A percentile compares a stretch with the other conserved stretches of the same genome.
Conservation (phyloP, 192 early-diverging fungal species). For the Entomortierella chlamydospora region DNA sequence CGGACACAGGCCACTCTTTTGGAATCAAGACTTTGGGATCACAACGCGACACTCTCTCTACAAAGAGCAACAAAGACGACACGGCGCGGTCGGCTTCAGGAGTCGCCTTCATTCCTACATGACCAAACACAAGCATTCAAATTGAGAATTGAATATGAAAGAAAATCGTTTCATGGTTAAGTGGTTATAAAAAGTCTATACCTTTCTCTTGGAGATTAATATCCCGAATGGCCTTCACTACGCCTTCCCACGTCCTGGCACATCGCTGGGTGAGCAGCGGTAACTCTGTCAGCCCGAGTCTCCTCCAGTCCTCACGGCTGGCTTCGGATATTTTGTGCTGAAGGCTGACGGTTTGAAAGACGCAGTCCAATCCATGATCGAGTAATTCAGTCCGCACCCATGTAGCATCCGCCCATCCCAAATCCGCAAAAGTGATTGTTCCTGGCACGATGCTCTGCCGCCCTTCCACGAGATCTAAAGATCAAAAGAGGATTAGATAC, state of each 20-base stretch:
- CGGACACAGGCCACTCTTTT: conserved; percentile 18
- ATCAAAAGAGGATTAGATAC: neutral
- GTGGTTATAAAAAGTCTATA: neutral
- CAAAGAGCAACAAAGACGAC: conserved; percentile 22
- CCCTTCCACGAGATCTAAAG: conserved; percentile 36
- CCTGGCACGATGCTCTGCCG: conserved; percentile 28
- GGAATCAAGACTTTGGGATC: conserved; percentile 15
- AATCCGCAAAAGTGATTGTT: conserved; percentile 33
- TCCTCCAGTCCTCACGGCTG: conserved; percentile 24
- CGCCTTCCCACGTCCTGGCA: conserved; percentile 25
- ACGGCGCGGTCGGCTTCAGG: conserved; percentile 17
- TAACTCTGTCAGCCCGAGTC: conserved; percentile 19
- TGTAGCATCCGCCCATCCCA: conserved; percentile 7
- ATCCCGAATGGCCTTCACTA: conserved; percentile 26
- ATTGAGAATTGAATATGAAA: too few species aligned
- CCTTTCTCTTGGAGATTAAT: conserved; percentile 35
- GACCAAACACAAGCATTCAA: neutral
- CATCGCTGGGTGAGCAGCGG: conserved; percentile 24
- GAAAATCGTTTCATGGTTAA: too few species aligned
- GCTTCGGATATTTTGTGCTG: conserved; percentile 28
- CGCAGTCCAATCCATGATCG: conserved; percentile 16
- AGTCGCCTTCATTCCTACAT: conserved; percentile 29
- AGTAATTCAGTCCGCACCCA: conserved; percentile 40
- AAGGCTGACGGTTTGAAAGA: conserved; percentile 8
- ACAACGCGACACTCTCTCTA: conserved; percentile 21